Evolutionary conservation across 495 filamentous ascomycete genomes (phyloP), one percentile per base, ranked within the genome.

Genomic region (Talaromyces trachyspermus): DNA sequence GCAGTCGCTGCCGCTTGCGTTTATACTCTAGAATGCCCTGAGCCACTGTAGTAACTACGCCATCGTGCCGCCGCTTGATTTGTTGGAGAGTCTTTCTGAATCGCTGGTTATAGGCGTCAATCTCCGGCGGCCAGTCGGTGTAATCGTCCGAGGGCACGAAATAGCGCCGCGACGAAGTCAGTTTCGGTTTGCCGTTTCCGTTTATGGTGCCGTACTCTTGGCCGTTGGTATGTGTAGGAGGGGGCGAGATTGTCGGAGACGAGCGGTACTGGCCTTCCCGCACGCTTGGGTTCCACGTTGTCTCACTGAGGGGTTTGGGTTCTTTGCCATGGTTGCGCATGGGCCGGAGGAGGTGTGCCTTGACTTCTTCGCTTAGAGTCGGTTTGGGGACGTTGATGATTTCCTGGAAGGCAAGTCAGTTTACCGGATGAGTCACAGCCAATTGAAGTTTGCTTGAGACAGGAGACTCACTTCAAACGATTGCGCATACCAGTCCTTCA

Each of bases 21-120:
- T 98, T 98, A 74, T 94, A 98, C 68, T 98, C 92, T 40, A 95
- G 74, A 52, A 98, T 95, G 40, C 92, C 92, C 66, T 97, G 94
- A 6, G 92, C 92, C 38, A 81, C 76, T 1, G 94, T 97, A 18
- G 92, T 96, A 17, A 98, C 92, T 51, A 98, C 92, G 58, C 92
- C 80, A 66, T 98, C 92, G 70, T 98, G 92, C 57, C 92, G 75
- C 62, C 89, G 77, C 70, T 98, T 98, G 66, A 98, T 97, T 47
- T 83, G 83, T 50, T 95, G 82, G 41, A 97, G 71, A 4, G 83
- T 84, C 60, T 86, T 79, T 23, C 86, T 78, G 60, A 97, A 96
- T 57, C 83, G 81, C 57, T 84, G 82, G 63, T 98, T 98, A 69
- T 95, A 98, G 52, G 91, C 85, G 46, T 89, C 81, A 36, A 97